Evolutionary conservation across 306 rosid genomes (phyloP).

Genomic region (Prunus fruticosa): DNA sequence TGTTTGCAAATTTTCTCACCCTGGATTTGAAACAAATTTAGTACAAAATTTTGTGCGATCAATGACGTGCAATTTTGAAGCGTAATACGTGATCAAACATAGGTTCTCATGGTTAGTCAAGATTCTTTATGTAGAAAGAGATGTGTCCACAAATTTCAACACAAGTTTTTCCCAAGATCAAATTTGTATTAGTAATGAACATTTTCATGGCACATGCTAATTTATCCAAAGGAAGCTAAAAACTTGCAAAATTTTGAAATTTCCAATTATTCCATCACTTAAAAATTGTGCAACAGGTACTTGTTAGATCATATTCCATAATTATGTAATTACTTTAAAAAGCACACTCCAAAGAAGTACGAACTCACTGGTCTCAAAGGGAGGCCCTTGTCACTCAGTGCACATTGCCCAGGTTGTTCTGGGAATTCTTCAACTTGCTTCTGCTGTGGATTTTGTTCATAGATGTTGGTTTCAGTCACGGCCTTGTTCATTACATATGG

Average conservation of each 20-base stretch:
- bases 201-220: not conserved
- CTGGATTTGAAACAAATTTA: constrained; percentile 38
- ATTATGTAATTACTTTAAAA: not conserved
- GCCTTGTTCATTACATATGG: constrained; percentile 53
- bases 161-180: not conserved
- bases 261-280: not conserved
- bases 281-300: not conserved
- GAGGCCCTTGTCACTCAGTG: constrained; percentile 81
- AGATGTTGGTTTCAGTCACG: constrained; percentile 50
- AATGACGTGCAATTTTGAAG: not conserved
- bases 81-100: not conserved
- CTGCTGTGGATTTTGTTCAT: constrained; percentile 46
- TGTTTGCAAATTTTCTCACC: constrained; percentile 70
- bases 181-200: not conserved
- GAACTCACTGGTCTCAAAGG: constrained; percentile 67
- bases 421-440: constrained; percentile 59
- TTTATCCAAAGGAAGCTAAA: not conserved
- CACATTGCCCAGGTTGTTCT: constrained; percentile 81
- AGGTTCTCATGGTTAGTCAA: not conserved
- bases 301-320: not conserved
- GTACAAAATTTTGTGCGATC: constrained; percentile 3
- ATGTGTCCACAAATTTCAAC: not conserved
- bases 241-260: no score
- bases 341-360: not conserved
- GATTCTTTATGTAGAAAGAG: not conserved